These are phyloP conservation scores for Yamadazyma conglobata DNA, from an alignment of 1,139 yeast genomes.

Conservation along the genomic window DNA sequence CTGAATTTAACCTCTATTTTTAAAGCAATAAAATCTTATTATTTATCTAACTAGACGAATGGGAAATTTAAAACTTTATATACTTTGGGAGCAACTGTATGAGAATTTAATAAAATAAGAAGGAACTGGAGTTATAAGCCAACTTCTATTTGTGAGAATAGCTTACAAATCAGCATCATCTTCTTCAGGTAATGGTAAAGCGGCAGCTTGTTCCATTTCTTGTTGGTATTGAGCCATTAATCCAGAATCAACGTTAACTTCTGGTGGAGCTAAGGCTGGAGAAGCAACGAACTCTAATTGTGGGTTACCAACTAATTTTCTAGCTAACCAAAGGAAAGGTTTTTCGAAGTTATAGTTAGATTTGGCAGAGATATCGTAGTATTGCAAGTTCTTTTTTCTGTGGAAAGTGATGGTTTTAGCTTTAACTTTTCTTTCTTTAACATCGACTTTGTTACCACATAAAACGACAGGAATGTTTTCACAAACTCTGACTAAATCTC, in stretches of 20 bases:
- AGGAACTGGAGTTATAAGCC: no score
- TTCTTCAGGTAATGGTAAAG: slow-evolving; percentile 99
- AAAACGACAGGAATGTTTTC: slow-evolving; percentile 99
- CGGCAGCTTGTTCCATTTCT: slow-evolving; percentile 99
- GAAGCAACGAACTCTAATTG: slow-evolving; percentile 98
- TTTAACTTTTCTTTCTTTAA: slow-evolving; percentile 99
- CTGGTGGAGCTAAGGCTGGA: slow-evolving; percentile 99
- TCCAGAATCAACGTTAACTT: slow-evolving; percentile 93
- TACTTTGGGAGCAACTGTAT: no score
- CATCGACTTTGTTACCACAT: slow-evolving; percentile 99
- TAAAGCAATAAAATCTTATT: no score
- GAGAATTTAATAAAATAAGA: no score
- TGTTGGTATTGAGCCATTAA: slow-evolving; percentile 98
- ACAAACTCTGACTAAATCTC: slow-evolving; percentile 98
- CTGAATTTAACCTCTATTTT: no score
- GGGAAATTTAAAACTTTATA: no score
- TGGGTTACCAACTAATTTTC: slow-evolving; percentile 98
- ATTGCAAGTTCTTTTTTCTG: slow-evolving; percentile 99
- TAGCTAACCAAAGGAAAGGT: slow-evolving; percentile 99
- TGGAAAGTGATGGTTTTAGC: slow-evolving; percentile 99
- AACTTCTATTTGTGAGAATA: no score
- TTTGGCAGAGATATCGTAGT: slow-evolving; percentile 99
- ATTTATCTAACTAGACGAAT: no score
- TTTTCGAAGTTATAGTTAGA: slow-evolving; percentile 99
- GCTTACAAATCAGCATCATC: slow-evolving; percentile 94